A percentile compares a stretch with the other conserved stretches of the same genome.
Evolutionary conservation across 257 asterid genomes (phyloP).

Genomic region (Scutellaria barbata): DNA sequence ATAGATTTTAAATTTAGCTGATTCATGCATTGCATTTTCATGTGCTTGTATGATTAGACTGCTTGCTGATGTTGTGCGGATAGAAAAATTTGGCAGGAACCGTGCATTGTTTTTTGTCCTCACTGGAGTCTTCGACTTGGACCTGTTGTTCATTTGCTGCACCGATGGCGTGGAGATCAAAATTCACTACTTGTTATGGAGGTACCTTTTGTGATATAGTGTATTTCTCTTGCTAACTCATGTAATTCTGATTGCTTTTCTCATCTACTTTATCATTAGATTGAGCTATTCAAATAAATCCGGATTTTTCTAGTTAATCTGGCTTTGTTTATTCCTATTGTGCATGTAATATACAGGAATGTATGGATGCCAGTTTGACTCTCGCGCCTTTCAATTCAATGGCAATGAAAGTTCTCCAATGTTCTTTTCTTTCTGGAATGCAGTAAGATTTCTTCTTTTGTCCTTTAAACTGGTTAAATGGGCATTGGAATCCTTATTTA

Average conservation of each 20-base stretch:
- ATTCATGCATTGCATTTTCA: slow-evolving; percentile 22
- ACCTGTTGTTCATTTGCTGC: slow-evolving; percentile 81
- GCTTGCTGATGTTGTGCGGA: slow-evolving; percentile 38
- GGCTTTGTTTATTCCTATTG: slow-evolving; percentile 3
- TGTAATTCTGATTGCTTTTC: slow-evolving; percentile 10
- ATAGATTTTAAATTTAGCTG: slow-evolving; percentile 14
- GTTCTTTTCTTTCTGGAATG: slow-evolving; percentile 81
- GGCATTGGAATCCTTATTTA: neutral
- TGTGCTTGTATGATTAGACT: slow-evolving; percentile 26
- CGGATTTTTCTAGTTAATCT: neutral
- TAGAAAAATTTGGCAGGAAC: slow-evolving; percentile 84
- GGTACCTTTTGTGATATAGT: slow-evolving; percentile 44
- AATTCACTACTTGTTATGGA: slow-evolving; percentile 83
- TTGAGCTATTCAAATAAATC: slow-evolving; percentile 25
- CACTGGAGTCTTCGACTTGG: slow-evolving; percentile 96
- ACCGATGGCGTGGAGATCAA: slow-evolving; percentile 71
- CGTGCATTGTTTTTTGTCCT: slow-evolving; percentile 90
- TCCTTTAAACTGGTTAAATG: slow-evolving; percentile 10
- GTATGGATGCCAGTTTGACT: slow-evolving; percentile 58
- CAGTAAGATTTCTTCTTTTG: slow-evolving; percentile 49
- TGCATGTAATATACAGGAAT: slow-evolving; percentile 55
- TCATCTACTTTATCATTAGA: neutral
- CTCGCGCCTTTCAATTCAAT: slow-evolving; percentile 79
- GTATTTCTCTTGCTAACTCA: slow-evolving; percentile 2
- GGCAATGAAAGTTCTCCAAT: slow-evolving; percentile 80